A percentile compares a stretch with the other conserved stretches of the same genome.
Conservation (phyloP, 495 filamentous ascomycete species). For the Staphylotrichum longicolle region DNA sequence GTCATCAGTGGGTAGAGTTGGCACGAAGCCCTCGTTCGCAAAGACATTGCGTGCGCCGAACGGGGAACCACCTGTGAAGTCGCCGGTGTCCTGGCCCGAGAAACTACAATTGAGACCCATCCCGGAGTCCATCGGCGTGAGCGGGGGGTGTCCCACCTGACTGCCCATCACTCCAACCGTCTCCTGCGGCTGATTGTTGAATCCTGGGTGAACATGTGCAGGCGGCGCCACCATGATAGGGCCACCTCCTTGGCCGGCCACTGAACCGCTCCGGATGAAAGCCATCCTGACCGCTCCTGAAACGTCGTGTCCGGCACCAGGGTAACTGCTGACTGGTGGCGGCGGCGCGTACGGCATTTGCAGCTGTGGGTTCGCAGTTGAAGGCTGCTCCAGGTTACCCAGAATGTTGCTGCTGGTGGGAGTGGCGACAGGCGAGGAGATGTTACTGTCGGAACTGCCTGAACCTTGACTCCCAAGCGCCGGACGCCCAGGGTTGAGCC, state of each 20-base stretch:
- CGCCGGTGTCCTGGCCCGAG: neutral
- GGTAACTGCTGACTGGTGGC: neutral
- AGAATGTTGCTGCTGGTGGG: neutral
- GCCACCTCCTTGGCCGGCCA: neutral
- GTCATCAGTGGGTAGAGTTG: neutral
- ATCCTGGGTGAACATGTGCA: neutral
- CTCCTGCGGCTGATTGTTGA: neutral
- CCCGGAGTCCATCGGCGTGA: conserved; percentile 6
- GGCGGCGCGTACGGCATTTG: too few species aligned
- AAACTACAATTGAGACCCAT: neutral
- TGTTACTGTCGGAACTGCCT: neutral
- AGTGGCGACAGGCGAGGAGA: neutral
- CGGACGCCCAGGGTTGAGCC: neutral
- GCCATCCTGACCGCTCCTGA: neutral
- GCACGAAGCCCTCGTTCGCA: too few species aligned
- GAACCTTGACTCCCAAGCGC: neutral
- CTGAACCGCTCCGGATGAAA: neutral
- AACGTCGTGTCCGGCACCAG: neutral
- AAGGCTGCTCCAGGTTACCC: neutral
- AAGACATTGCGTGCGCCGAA: neutral
- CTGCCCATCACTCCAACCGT: neutral
- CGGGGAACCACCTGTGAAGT: neutral
- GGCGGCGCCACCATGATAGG: neutral
- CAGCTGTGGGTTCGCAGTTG: too few species aligned
- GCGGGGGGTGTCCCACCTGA: neutral